Evolutionary conservation across 768 basidiomycete species (phyloP).

Genomic region (Candolleomyces eurysporus): DNA sequence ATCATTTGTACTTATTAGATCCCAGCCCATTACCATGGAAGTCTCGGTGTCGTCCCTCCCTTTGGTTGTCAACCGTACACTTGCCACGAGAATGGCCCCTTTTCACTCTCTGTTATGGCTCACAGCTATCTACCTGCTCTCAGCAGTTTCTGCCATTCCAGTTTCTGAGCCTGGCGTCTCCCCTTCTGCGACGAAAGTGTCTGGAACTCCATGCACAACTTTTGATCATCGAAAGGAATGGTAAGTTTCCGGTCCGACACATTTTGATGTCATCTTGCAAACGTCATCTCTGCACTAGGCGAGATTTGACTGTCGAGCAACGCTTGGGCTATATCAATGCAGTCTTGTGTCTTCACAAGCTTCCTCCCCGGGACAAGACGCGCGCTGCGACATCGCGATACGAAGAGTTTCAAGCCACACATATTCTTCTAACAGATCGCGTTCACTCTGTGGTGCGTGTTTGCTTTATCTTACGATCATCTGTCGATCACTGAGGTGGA

Average conservation of each 20-base stretch:
- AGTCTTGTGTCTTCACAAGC: slow-evolving; percentile 16
- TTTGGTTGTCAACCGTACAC: background rate
- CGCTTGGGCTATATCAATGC: slow-evolving; percentile 17
- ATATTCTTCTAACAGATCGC: slow-evolving; percentile 19
- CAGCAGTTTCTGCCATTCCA: background rate
- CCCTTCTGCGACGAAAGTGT: background rate
- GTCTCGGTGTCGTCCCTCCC: background rate
- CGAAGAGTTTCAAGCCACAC: slow-evolving; percentile 24
- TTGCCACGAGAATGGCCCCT: background rate
- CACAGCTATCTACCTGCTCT: background rate
- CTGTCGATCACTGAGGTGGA: background rate
- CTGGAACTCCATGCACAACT: background rate
- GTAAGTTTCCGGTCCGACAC: background rate
- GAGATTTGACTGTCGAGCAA: slow-evolving; percentile 2
- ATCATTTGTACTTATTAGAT: no score
- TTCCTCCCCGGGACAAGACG: background rate
- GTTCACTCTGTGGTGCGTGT: slow-evolving; percentile 23
- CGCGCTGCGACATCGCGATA: slow-evolving; percentile 13
- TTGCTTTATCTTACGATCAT: background rate
- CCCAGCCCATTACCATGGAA: background rate
- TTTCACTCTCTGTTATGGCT: background rate
- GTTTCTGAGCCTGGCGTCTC: background rate
- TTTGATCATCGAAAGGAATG: background rate
- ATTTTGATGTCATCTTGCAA: background rate
- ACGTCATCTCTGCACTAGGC: background rate